These are phyloP conservation scores for Coccomyxa sp. DNA, from an alignment of 139 green algal species.

Conservation along the genomic window DNA sequence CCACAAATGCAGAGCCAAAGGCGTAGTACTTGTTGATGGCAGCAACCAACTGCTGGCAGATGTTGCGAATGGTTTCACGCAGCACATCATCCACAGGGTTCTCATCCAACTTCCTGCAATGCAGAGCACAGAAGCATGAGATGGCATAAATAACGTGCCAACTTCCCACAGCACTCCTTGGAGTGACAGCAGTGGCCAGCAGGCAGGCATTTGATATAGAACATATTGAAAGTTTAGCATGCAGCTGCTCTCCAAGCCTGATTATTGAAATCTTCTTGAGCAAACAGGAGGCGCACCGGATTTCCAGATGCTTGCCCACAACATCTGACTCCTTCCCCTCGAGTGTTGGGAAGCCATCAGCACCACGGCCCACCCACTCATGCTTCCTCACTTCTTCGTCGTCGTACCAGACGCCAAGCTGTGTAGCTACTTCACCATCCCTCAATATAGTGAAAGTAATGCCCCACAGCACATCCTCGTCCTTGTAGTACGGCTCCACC, in stretches of 20 bases:
- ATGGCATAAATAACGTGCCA: background rate
- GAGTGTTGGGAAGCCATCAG: constrained; percentile 69
- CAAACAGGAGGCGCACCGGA: constrained; percentile 25
- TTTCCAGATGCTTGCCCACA: constrained; percentile 70
- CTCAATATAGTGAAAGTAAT: constrained; percentile 65
- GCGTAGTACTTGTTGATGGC: constrained; percentile 84
- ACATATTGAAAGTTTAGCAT: too few species aligned
- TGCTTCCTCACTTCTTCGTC: constrained; percentile 48
- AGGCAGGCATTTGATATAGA: background rate
- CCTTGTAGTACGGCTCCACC: constrained; percentile 32
- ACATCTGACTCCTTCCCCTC: constrained; percentile 66
- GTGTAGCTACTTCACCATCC: constrained; percentile 51
- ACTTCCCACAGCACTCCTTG: background rate
- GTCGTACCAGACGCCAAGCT: constrained; percentile 72
- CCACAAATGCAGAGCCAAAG: constrained; percentile 79
- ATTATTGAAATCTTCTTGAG: background rate
- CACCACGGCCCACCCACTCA: constrained; percentile 69
- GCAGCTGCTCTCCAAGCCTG: too few species aligned
- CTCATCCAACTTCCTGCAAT: constrained; percentile 56
- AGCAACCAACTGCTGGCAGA: constrained; percentile 61
- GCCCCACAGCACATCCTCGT: constrained; percentile 49
- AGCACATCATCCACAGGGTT: constrained; percentile 55
- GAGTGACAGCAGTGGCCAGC: background rate
- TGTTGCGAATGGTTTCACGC: constrained; percentile 51
- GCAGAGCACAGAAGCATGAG: background rate